Conservation (phyloP, 352 stramenopile species). For the Phytophthora nicotianae region DNA sequence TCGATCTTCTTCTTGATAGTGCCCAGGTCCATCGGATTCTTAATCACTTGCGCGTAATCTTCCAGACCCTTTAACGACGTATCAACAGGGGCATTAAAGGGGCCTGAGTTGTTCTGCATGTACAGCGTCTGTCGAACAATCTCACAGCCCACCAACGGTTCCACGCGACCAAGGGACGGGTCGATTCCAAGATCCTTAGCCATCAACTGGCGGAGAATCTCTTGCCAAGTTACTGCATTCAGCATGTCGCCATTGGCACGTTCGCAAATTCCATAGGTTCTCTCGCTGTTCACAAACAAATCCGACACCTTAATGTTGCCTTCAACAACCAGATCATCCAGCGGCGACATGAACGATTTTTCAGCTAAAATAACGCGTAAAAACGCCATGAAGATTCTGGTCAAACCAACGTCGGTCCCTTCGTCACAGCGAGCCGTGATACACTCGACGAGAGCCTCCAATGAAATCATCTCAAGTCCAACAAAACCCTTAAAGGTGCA, state of each 20-base stretch:
- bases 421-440: slow-evolving; percentile 53
- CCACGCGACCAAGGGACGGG: slow-evolving; percentile 69
- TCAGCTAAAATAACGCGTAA: slow-evolving; percentile 72
- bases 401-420: slow-evolving; percentile 52
- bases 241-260: slow-evolving; percentile 71
- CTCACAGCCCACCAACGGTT: slow-evolving; percentile 79
- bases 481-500: slow-evolving; percentile 78
- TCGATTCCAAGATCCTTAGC: slow-evolving; percentile 81
- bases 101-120: slow-evolving; percentile 78
- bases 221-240: slow-evolving; percentile 84
- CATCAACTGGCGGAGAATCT: slow-evolving; percentile 85
- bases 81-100: slow-evolving; percentile 88
- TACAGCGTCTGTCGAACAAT: slow-evolving; percentile 84
- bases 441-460: slow-evolving; percentile 63
- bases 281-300: slow-evolving; percentile 71
- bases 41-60: slow-evolving; percentile 88
- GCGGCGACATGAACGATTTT: slow-evolving; percentile 78
- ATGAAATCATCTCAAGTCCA: slow-evolving; percentile 56
- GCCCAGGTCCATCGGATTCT: slow-evolving; percentile 91
- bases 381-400: slow-evolving; percentile 78
- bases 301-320: slow-evolving; percentile 83
- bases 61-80: slow-evolving; percentile 75
- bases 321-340: slow-evolving; percentile 82
- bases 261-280: slow-evolving; percentile 80
- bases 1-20: slow-evolving; percentile 86